These are phyloP conservation scores for Chamaecyparis obtusa DNA, from an alignment of 75 land plant species.

Conservation along the genomic window DNA sequence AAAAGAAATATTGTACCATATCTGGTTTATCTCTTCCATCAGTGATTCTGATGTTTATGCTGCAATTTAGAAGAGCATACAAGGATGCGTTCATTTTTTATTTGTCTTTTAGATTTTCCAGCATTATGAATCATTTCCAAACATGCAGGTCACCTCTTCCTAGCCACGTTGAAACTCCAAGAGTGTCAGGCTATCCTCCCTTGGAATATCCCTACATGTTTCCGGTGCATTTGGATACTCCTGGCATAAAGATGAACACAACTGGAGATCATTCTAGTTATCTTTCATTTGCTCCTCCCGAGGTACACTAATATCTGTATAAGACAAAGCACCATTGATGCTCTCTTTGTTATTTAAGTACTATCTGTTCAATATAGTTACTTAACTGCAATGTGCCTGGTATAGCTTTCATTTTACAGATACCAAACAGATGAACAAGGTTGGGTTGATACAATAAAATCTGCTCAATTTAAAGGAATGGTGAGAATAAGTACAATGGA, in stretches of 20 bases:
- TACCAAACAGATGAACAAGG: slow-evolving; percentile 79
- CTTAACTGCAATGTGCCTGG: slow-evolving; percentile 4
- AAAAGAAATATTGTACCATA: neutral
- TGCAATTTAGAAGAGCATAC: neutral
- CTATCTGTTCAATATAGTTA: neutral
- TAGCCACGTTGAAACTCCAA: slow-evolving; percentile 32
- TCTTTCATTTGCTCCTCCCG: slow-evolving; percentile 90
- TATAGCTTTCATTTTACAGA: slow-evolving; percentile 65
- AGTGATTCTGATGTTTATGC: neutral
- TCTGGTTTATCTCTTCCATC: slow-evolving; percentile 5
- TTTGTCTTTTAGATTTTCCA: neutral
- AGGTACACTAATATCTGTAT: slow-evolving; percentile 36
- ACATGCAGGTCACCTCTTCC: slow-evolving; percentile 74
- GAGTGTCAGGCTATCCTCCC: slow-evolving; percentile 63
- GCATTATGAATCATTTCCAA: neutral
- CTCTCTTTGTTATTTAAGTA: neutral
- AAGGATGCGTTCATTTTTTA: neutral
- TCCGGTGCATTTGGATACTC: slow-evolving; percentile 40
- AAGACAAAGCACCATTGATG: neutral
- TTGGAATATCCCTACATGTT: slow-evolving; percentile 59
- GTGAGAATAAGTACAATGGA: slow-evolving; percentile 92
- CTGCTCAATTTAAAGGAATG: slow-evolving; percentile 50
- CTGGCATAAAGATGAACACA: slow-evolving; percentile 40
- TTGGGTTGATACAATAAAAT: slow-evolving; percentile 85
- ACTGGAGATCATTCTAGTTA: slow-evolving; percentile 38